Conservation (phyloP, 495 filamentous ascomycete genomes). For the Monascus purpureus region DNA sequence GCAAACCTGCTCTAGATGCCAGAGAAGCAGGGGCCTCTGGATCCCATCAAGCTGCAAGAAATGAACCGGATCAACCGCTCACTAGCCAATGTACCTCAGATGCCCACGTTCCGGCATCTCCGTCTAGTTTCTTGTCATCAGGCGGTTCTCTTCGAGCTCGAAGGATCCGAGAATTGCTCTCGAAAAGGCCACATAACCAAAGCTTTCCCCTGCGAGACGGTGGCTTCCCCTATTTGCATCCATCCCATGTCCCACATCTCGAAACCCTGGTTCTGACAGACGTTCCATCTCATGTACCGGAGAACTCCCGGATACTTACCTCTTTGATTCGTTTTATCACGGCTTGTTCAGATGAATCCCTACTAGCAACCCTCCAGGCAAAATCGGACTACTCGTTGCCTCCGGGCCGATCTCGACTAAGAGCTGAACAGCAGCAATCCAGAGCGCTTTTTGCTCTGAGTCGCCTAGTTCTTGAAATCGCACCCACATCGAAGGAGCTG, state of each 20-base stretch:
- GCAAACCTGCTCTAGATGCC: constrained; percentile 3
- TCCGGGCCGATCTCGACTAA: constrained; percentile 28
- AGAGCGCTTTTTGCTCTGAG: constrained; percentile 40
- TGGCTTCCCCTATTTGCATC: constrained; percentile 34
- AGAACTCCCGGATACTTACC: constrained; percentile 26
- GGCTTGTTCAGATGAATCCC: constrained; percentile 44
- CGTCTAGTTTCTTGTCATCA: constrained; percentile 14
- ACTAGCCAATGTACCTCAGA: too few species aligned
- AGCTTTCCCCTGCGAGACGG: constrained; percentile 13
- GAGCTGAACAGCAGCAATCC: constrained; percentile 28
- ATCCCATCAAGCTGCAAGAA: not conserved
- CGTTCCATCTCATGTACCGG: constrained; percentile 38
- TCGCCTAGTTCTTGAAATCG: constrained; percentile 43
- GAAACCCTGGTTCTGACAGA: constrained; percentile 44
- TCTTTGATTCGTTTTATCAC: constrained; percentile 43
- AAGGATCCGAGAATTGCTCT: constrained; percentile 20
- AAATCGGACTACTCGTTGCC: constrained; percentile 35
- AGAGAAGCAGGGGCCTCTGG: constrained; percentile 4
- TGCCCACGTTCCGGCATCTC: constrained; percentile 4
- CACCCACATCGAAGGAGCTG: constrained; percentile 13
- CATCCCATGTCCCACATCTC: constrained; percentile 42
- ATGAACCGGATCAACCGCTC: constrained; percentile 4
- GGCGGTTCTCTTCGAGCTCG: constrained; percentile 12
- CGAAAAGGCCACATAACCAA: constrained; percentile 22
- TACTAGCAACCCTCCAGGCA: constrained; percentile 41